Conservation (phyloP, 2,329 filamentous ascomycete genomes). For the Ophiostoma sp. region DNA sequence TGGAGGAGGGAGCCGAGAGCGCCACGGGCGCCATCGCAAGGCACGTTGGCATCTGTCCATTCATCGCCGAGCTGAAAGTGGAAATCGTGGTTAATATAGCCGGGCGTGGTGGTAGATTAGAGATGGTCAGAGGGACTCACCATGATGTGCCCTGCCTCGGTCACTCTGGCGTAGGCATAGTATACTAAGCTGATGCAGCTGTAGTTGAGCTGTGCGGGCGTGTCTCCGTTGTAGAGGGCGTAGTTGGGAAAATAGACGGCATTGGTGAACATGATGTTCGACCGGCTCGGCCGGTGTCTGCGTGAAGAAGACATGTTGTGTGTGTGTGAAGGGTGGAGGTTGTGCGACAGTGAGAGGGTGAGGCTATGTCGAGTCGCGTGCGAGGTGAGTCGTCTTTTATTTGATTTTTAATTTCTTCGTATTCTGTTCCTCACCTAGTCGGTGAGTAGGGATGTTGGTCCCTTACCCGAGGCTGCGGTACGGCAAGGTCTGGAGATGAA, state of each 20-base stretch:
- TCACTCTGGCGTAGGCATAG: conserved; percentile 78
- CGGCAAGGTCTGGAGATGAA: conserved; percentile 6
- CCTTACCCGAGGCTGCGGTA: conserved; percentile 21
- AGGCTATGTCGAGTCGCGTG: background rate
- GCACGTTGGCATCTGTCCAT: conserved; percentile 71
- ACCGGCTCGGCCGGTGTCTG: conserved; percentile 48
- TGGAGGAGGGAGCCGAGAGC: conserved; percentile 72
- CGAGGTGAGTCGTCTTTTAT: background rate
- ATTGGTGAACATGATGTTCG: conserved; percentile 63
- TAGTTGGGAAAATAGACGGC: conserved; percentile 84
- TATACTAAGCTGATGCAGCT: conserved; percentile 78
- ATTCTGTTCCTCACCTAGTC: conserved; percentile 6
- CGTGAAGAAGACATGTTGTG: conserved; percentile 43
- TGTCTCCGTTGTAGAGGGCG: conserved; percentile 70
- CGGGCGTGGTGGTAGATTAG: no score
- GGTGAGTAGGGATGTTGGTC: conserved; percentile 3
- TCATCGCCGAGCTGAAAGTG: conserved; percentile 75
- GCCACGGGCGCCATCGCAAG: conserved; percentile 69
- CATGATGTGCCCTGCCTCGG: conserved; percentile 70
- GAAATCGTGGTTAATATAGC: background rate
- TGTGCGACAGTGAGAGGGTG: background rate
- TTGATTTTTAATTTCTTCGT: background rate
- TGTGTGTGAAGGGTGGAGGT: background rate
- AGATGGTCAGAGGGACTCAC: conserved; percentile 50
- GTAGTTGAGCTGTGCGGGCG: conserved; percentile 72